Base-by-base conservation (phyloP, 2,329 filamentous ascomycete genomes). In the Fusarium sambucinum region DNA sequence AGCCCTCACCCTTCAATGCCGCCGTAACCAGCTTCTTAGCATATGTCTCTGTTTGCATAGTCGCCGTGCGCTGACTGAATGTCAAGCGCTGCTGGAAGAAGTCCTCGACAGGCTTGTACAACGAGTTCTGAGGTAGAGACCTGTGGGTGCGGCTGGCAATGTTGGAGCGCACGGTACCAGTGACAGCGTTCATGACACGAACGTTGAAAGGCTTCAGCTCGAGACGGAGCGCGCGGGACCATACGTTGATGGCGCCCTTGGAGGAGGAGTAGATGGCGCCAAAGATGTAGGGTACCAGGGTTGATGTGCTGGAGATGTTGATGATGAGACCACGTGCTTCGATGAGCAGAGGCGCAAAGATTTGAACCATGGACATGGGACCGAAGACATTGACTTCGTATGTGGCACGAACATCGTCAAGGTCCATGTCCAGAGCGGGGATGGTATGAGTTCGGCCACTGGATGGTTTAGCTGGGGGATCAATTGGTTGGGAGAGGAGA, bases 331-430 rank as follows among this genome's bases (percentile, higher is more conserved):
- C 85, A 25, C 79, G 79, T 1, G 84, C 78, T 17, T 80, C 75
- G 50, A 87, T 84, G 25, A 88, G 81, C 42, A 83, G 80, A 55
- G 80, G 78, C 13, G 80, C 75, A 69, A 87, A 87, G 30, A 81
- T 78, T 69, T 85, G 80, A 53, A 81, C 82, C 80, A 85, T 86
- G 73, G 83, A 80, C 84, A 88, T 87, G 68, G 85, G 81, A 41
- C 83, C 83, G 63, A 88, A 86, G 40, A 88, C 84, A 68, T 88
- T 88, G 66, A 84, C 83, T 74, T 87, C 85, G 54, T 85, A 87
- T 3, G 84, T 85, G 61, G 78, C 74, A 59, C 85, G 85, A 6
- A 86, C 84, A 50, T 86, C 85, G 53, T 83, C 80, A 10, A 87
- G 71, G 51, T 84, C 80, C 45, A 86, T 80, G 71, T 87, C 85